Conservation (phyloP, 768 basidiomycete genomes). For the Pisolithus albus region DNA sequence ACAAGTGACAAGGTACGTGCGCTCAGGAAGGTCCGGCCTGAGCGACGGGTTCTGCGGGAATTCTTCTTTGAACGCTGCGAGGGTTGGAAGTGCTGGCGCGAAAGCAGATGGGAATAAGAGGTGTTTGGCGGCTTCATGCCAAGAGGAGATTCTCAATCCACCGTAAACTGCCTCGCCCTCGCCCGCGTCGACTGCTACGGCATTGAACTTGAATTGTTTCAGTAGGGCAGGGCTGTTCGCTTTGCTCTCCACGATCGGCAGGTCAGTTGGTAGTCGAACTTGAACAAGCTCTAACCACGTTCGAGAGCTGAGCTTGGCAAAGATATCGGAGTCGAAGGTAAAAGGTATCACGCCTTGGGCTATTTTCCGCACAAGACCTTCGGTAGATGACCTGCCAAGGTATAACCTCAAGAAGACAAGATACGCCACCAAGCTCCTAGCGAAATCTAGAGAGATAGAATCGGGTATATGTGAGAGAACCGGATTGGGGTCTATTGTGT, state of each 20-base stretch:
- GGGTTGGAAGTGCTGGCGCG: constrained; percentile 38
- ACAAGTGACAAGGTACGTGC: constrained; percentile 90
- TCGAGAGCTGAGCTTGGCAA: constrained; percentile 45
- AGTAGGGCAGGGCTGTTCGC: constrained; percentile 27
- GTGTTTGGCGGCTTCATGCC: constrained; percentile 86
- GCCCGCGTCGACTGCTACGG: constrained; percentile 60
- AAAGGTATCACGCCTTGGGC: constrained; percentile 42
- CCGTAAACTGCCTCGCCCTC: constrained; percentile 52
- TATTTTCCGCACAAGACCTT: constrained; percentile 46
- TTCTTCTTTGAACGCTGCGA: constrained; percentile 33
- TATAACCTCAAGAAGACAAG: constrained; percentile 84
- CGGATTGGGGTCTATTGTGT: constrained; percentile 50
- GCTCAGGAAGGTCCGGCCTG: constrained; percentile 81
- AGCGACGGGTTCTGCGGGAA: constrained; percentile 60
- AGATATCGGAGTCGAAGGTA: constrained; percentile 32
- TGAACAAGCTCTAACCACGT: constrained; percentile 66
- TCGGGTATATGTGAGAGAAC: constrained; percentile 33
- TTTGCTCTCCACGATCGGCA: constrained; percentile 12
- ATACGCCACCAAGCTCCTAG: constrained; percentile 57
- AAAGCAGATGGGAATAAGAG: constrained; percentile 83
- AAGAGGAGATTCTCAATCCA: constrained; percentile 55
- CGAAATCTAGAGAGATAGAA: constrained; percentile 31
- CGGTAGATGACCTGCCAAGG: constrained; percentile 55
- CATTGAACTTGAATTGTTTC: constrained; percentile 64
- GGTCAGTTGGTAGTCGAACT: constrained; percentile 36